Conservation (phyloP, 129 eudicot species). For the Rutidosis leptorrhynchoides region DNA sequence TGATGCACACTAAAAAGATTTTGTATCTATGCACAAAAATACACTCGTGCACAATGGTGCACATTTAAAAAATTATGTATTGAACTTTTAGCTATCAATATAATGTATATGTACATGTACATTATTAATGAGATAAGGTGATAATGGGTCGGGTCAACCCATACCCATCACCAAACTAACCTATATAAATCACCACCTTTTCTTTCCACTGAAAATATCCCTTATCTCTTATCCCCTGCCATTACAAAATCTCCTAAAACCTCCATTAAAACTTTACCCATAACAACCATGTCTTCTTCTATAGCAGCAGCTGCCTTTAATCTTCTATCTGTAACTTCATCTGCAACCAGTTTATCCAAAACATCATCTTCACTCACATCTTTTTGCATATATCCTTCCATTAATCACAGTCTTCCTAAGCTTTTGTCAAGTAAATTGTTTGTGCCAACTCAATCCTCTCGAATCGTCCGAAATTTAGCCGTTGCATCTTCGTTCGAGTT, state of each 20-base stretch:
- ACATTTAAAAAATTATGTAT: no score
- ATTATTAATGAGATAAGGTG: conserved; percentile 20
- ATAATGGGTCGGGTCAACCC: conserved; percentile 35
- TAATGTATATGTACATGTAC: background rate
- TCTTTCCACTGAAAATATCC: conserved; percentile 28
- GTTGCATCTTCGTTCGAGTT: conserved; percentile 43
- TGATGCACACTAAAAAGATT: no score
- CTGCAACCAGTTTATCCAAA: conserved; percentile 45
- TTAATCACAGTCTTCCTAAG: conserved; percentile 34
- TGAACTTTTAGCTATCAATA: no score
- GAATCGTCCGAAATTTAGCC: conserved; percentile 34
- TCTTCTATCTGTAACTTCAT: conserved; percentile 38
- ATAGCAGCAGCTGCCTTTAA: conserved; percentile 41
- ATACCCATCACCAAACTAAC: conserved; percentile 17
- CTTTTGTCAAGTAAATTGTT: conserved; percentile 31
- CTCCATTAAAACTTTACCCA: conserved; percentile 26
- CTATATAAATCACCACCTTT: conserved; percentile 10
- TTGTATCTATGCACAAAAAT: no score
- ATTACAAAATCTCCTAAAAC: conserved; percentile 15
- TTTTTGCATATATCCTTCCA: conserved; percentile 29
- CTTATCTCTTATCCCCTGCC: conserved; percentile 29
- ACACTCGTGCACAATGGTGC: no score
- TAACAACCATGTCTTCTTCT: conserved; percentile 42
- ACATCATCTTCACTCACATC: conserved; percentile 25
- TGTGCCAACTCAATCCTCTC: conserved; percentile 26